phyloP scores from a whole-genome alignment of 31 red algal species.

The Asparagopsis taxiformis region DNA sequence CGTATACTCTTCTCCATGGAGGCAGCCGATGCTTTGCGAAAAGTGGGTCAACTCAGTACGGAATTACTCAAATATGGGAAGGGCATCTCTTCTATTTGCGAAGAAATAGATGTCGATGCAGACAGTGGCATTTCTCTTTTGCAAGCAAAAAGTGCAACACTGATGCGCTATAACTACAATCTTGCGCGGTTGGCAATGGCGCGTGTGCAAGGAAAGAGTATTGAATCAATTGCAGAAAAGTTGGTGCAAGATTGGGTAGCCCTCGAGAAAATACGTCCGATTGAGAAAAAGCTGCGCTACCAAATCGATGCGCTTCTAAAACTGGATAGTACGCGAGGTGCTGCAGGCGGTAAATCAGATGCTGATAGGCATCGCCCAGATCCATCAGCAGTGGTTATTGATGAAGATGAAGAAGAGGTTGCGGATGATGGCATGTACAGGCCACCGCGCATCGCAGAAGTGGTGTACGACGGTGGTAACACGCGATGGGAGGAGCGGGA shows the following conservation, averaged over 20 bases:
- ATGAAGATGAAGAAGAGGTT: constrained; percentile 22
- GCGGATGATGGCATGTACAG: constrained; percentile 26
- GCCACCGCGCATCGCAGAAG: constrained; percentile 39
- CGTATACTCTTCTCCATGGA: no score
- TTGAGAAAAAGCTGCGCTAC: constrained; percentile 38
- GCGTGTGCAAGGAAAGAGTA: constrained; percentile 13
- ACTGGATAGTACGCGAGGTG: neutral
- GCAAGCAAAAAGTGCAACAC: constrained; percentile 34
- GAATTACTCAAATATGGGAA: no score
- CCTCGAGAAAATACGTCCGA: constrained; percentile 30
- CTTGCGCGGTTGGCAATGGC: constrained; percentile 11
- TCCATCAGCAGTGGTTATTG: neutral
- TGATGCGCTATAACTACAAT: constrained; percentile 36
- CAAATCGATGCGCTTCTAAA: constrained; percentile 40
- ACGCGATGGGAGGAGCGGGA: constrained; percentile 1
- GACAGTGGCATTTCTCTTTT: constrained; percentile 56
- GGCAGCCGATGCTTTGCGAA: no score
- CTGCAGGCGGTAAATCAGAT: constrained; percentile 11
- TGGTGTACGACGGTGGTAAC: constrained; percentile 30
- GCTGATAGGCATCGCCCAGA: constrained; percentile 1
- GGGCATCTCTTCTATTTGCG: no score
- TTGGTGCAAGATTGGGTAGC: constrained; percentile 47
- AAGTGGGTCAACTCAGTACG: no score
- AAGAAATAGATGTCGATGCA: no score
- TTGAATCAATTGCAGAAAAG: constrained; percentile 11